Percentiles rank a stretch among this genome's conserved stretches.
These are phyloP conservation scores for Citeromyces nyonsensis DNA, from an alignment of 805 yeast species.

Conservation along the genomic window DNA sequence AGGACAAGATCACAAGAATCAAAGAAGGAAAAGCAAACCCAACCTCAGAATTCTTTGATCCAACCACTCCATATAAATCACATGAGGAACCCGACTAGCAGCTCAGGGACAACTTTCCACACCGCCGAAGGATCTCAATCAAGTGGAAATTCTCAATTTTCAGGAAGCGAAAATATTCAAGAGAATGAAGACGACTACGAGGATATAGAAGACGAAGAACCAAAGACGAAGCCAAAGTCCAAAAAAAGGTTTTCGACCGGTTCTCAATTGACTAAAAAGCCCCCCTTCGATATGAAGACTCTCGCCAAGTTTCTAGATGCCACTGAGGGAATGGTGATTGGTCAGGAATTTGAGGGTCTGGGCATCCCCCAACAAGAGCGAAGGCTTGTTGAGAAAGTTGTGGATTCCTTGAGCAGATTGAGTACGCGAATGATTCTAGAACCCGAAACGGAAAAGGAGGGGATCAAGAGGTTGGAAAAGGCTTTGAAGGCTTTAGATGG, in stretches of 20 bases:
- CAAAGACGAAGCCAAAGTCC: slow-evolving; percentile 2
- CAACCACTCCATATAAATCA: no score
- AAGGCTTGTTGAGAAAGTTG: slow-evolving; percentile 67
- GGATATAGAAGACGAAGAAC: slow-evolving; percentile 3
- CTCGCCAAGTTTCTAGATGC: slow-evolving; percentile 37
- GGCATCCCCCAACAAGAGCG: slow-evolving; percentile 67
- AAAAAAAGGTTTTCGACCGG: slow-evolving; percentile 8
- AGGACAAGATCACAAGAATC: no score
- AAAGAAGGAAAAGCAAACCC: no score
- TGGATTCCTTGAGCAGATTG: slow-evolving; percentile 71
- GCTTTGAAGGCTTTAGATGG: slow-evolving; percentile 86
- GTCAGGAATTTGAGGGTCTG: slow-evolving; percentile 58
- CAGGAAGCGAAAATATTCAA: neutral
- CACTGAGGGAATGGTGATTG: slow-evolving; percentile 45
- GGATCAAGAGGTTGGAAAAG: slow-evolving; percentile 61
- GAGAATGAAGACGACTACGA: slow-evolving; percentile 5
- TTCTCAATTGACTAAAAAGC: slow-evolving; percentile 7
- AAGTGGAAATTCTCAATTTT: neutral
- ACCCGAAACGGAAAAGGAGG: slow-evolving; percentile 66
- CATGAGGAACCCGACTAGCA: no score
- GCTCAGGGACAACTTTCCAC: no score
- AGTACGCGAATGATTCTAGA: slow-evolving; percentile 88
- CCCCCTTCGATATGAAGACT: slow-evolving; percentile 22
- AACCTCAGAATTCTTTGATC: no score
- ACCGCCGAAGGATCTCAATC: no score